These are phyloP conservation scores for Tremella fuciformis DNA, from an alignment of 768 basidiomycete genomes.

Conservation along the genomic window DNA sequence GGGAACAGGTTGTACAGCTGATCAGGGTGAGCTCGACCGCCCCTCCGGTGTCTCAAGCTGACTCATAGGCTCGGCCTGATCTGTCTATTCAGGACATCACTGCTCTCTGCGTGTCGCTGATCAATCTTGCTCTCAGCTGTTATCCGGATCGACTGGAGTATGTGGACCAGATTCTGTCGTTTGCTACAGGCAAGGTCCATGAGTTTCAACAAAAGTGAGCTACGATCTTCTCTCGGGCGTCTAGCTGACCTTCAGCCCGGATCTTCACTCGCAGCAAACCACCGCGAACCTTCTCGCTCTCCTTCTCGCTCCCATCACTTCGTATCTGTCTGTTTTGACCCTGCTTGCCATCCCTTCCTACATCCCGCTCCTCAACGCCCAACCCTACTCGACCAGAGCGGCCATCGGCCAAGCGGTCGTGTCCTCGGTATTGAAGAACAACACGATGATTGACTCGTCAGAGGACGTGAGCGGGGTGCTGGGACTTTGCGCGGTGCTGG, in stretches of 20 bases:
- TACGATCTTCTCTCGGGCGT: conserved; percentile 7
- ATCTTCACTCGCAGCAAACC: conserved; percentile 82
- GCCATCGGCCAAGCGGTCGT: conserved; percentile 93
- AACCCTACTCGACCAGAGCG: conserved; percentile 84
- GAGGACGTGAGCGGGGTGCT: conserved; percentile 93
- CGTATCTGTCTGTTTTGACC: conserved; percentile 92
- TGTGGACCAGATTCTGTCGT: conserved; percentile 90
- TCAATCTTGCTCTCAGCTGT: conserved; percentile 91
- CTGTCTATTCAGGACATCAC: conserved; percentile 96
- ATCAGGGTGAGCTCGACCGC: conserved; percentile 68
- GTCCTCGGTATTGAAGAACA: conserved; percentile 91
- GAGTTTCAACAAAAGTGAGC: conserved; percentile 76
- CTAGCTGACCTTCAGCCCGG: conserved; percentile 60
- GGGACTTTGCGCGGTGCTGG: conserved; percentile 85
- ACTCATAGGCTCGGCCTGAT: conserved; percentile 85
- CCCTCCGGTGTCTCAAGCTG: conserved; percentile 9
- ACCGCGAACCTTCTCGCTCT: conserved; percentile 85
- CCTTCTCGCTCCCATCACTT: conserved; percentile 89
- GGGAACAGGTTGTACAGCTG: conserved; percentile 95
- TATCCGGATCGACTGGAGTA: conserved; percentile 97
- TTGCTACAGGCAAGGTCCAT: conserved; percentile 78
- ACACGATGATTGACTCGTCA: conserved; percentile 86
- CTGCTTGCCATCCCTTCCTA: conserved; percentile 94
- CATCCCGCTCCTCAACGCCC: conserved; percentile 72
- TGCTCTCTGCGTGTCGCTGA: conserved; percentile 88